These are phyloP conservation scores for Podochytrium sp. DNA, from an alignment of 192 early-diverging fungal species.

Conservation along the genomic window DNA sequence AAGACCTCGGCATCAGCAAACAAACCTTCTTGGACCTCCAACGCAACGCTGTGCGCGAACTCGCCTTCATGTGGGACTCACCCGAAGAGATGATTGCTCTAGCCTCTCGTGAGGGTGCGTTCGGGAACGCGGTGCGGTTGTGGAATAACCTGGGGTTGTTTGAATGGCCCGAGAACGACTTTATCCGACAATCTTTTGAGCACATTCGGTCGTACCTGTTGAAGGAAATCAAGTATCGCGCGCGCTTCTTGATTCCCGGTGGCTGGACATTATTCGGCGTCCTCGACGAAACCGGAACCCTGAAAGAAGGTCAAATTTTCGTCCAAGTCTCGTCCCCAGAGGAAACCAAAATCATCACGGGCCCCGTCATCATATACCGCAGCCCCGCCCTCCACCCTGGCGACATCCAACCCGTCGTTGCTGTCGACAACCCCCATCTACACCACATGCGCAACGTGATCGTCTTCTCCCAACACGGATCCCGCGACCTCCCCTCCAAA, in stretches of 20 bases:
- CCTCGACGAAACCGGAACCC: constrained; percentile 47
- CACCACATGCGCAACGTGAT: constrained; percentile 63
- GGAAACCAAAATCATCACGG: constrained; percentile 46
- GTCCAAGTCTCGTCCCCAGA: constrained; percentile 34
- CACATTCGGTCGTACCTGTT: constrained; percentile 25
- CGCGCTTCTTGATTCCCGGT: constrained; percentile 41
- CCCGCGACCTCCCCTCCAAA: constrained; percentile 73
- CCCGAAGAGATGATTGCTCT: constrained; percentile 12
- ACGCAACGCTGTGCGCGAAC: constrained; percentile 11
- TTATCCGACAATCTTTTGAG: constrained; percentile 19
- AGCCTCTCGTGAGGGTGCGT: constrained; percentile 17
- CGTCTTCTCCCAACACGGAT: constrained; percentile 72
- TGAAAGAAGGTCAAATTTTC: constrained; percentile 39
- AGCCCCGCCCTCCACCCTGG: constrained; percentile 46
- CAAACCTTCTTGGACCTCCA: constrained; percentile 57
- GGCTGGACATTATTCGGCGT: constrained; percentile 42
- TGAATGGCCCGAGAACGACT: constrained; percentile 12
- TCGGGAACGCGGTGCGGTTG: constrained; percentile 25
- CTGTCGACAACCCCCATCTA: constrained; percentile 37
- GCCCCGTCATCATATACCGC: constrained; percentile 37
- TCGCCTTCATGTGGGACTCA: constrained; percentile 13
- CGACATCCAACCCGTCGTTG: constrained; percentile 42
- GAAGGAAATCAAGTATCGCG: constrained; percentile 34
- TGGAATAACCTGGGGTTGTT: constrained; percentile 10
- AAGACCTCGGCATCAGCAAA: constrained; percentile 61